These are phyloP conservation scores for Hypoxylon sp. DNA, from an alignment of 2,329 filamentous ascomycete species.

Conservation along the genomic window DNA sequence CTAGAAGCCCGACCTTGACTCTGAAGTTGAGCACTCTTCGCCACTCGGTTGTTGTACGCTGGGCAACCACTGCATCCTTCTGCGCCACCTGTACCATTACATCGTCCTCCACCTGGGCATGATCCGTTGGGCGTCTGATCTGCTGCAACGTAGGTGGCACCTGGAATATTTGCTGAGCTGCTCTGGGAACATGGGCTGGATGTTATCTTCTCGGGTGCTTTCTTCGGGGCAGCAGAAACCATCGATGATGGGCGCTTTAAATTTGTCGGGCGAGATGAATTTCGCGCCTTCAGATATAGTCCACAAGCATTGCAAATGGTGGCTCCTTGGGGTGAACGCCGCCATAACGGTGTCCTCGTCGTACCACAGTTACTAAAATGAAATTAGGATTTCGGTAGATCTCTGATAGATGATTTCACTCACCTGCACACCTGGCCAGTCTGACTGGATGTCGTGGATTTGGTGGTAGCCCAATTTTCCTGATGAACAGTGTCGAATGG, in stretches of 20 bases:
- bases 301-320: constrained; percentile 99
- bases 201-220: constrained; percentile 52
- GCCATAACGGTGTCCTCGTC: constrained; percentile 92
- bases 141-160: constrained; percentile 78
- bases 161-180: constrained; percentile 51
- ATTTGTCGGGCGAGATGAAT: constrained; percentile 88
- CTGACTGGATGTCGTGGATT: constrained; percentile 35
- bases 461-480: constrained; percentile 31
- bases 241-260: constrained; percentile 77
- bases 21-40: constrained; percentile 80
- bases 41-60: constrained; percentile 95
- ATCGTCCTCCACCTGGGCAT: constrained; percentile 92
- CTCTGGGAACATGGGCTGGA: constrained; percentile 52
- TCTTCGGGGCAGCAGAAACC: constrained; percentile 55
- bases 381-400: constrained; percentile 38
- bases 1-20: constrained; percentile 47
- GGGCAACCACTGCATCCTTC: constrained; percentile 96
- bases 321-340: constrained; percentile 88
- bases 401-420: constrained; percentile 17
- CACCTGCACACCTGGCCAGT: constrained; percentile 49
- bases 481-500: constrained; percentile 41
- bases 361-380: constrained; percentile 86
- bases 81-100: constrained; percentile 94
- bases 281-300: constrained; percentile 91
- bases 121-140: constrained; percentile 82